Base-by-base conservation (phyloP, 2,329 filamentous ascomycete genomes). In the Colletotrichum sp. region DNA sequence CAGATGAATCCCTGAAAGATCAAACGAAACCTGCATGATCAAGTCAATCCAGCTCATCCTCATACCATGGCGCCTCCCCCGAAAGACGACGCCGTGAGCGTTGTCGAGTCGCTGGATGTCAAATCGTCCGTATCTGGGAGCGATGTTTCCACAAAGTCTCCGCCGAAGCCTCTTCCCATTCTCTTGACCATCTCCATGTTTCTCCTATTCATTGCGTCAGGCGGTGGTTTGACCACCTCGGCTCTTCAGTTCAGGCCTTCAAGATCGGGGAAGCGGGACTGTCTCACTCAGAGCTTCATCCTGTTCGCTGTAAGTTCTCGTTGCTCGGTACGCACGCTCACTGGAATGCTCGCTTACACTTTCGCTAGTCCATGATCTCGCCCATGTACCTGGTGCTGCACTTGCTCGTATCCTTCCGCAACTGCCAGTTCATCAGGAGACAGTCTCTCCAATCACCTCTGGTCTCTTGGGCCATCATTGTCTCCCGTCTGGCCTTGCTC, bases 351-450 rank as follows among this genome's bases (percentile, higher is more conserved):
- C 16, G 27, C 75, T 75, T 6, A 76, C 24, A 13, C 5, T 15
- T 11, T 21, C 3, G 5, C 24, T 34, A 81, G 80, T 79, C 78
- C 24, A 76, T 82, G 12, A 76, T 83, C 13, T 78, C 80, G 0
- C 66, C 82, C 2, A 69, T 80, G 18, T 83, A 83, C 67, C 74
- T 83, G 43, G 63, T 69, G n/a, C 73, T 82, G 5, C 80, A 84
- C 59, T 15, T 80, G n/a, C 63, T 78, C 12, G 80, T 81, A 0
- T 77, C 82, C 2, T 75, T 73, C 21, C 76, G 76, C 5, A 77
- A 78, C 12, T 75, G 78, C 36, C 64, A 73, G 11, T 76, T 80
- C 51, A 66, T 76, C 31, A 77, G 77, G 16, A 66, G 72, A 3
- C 78, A 78, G 11, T 69, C 77, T 4, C 74, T 78, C 15, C 78